Evolutionary conservation across 2,329 filamentous ascomycete genomes (phyloP).

Genomic region (Sporothrix schenckii): DNA sequence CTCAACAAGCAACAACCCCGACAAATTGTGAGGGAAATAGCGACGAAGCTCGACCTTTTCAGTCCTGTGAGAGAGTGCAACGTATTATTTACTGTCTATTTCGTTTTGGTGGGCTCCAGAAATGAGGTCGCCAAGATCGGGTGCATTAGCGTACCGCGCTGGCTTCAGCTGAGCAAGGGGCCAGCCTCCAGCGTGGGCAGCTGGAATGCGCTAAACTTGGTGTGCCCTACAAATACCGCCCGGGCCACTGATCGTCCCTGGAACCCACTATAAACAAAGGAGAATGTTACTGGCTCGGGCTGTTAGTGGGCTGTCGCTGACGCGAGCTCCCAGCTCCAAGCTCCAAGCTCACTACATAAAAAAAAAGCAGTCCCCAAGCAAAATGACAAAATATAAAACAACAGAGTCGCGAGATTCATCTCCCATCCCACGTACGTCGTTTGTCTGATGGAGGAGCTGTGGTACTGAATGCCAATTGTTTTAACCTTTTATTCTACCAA

Average conservation of each 20-base stretch:
- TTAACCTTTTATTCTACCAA: too few species aligned
- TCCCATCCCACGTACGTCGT: too few species aligned
- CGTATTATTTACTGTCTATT: too few species aligned
- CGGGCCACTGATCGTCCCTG: background rate
- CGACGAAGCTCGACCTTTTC: background rate
- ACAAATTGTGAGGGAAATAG: background rate
- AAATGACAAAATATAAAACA: too few species aligned
- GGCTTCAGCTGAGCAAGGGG: constrained; percentile 19
- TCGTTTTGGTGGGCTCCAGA: background rate
- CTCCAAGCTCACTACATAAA: background rate
- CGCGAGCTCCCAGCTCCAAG: too few species aligned
- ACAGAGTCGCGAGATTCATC: background rate
- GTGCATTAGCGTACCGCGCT: background rate
- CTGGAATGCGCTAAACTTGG: background rate
- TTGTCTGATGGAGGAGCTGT: background rate
- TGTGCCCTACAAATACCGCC: background rate
- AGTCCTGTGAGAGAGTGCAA: background rate
- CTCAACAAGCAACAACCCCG: constrained; percentile 10
- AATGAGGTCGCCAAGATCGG: background rate
- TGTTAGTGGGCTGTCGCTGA: too few species aligned
- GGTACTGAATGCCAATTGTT: background rate
- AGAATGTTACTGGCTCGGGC: too few species aligned
- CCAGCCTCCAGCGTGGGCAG: background rate
- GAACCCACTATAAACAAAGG: constrained; percentile 12
- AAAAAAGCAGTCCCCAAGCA: background rate